phyloP scores from a whole-genome alignment of 306 rosid species.

The Prunus davidiana region DNA sequence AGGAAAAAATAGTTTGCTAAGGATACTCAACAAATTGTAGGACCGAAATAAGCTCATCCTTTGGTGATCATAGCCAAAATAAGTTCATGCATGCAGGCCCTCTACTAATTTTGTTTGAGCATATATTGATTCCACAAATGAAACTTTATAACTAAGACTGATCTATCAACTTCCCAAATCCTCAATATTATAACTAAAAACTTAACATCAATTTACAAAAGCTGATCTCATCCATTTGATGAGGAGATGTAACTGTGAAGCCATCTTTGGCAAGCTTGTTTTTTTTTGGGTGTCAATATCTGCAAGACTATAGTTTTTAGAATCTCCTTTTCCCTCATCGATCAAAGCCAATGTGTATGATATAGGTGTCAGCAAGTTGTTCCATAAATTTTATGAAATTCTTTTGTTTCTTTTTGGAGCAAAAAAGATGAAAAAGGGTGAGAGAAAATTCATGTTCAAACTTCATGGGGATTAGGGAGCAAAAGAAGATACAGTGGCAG shows the following conservation, averaged over 20 bases:
- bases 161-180: too few species aligned
- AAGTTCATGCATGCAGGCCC: too few species aligned
- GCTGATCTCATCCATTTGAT: background rate
- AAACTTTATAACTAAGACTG: too few species aligned
- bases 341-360: background rate
- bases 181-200: too few species aligned
- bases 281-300: background rate
- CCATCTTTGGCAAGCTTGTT: background rate
- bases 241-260: background rate
- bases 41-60: too few species aligned
- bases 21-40: too few species aligned
- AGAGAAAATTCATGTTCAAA: conserved; percentile 25
- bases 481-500: conserved; percentile 51
- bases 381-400: background rate
- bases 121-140: too few species aligned
- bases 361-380: conserved; percentile 21
- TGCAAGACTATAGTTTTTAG: background rate
- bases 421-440: conserved; percentile 11
- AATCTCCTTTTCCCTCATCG: background rate
- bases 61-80: too few species aligned
- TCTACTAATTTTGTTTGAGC: too few species aligned
- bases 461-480: conserved; percentile 66
- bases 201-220: background rate
- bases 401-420: conserved; percentile 1
- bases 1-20: too few species aligned